Conservation (phyloP, 208 protist species). For the Wallacemonas collosoma region DNA sequence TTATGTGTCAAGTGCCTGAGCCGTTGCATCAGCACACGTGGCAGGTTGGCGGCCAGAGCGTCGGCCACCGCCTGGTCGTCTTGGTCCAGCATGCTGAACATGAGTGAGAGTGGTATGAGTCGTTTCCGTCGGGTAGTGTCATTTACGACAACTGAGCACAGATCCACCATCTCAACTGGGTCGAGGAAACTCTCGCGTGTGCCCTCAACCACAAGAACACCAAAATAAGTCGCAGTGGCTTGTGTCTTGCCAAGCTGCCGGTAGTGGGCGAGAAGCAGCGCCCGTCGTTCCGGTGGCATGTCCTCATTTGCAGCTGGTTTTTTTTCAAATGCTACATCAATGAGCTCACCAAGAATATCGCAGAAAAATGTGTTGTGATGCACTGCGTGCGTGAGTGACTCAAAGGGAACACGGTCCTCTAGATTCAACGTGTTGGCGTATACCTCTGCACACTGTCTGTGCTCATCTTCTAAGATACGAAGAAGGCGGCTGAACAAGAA, state of each 20-base stretch:
- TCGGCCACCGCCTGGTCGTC: conserved; percentile 75
- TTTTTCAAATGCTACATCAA: conserved; percentile 48
- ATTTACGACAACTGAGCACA: conserved; percentile 67
- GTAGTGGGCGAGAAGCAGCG: conserved; percentile 40
- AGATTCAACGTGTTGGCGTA: conserved; percentile 78
- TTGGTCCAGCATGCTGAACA: conserved; percentile 85
- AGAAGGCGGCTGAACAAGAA: conserved; percentile 49
- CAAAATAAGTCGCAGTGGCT: conserved; percentile 56
- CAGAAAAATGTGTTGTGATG: conserved; percentile 83
- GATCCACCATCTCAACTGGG: conserved; percentile 73
- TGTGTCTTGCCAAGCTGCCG: conserved; percentile 56
- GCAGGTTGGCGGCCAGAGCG: conserved; percentile 55
- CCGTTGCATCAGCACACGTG: conserved; percentile 61
- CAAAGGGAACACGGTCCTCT: conserved; percentile 75
- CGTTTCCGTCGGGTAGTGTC: conserved; percentile 70
- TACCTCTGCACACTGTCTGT: conserved; percentile 63
- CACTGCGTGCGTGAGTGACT: conserved; percentile 69
- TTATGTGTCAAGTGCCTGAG: conserved; percentile 72
- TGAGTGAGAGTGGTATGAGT: conserved; percentile 73
- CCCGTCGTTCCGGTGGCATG: conserved; percentile 18
- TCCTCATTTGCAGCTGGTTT: conserved; percentile 33
- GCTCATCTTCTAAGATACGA: conserved; percentile 65
- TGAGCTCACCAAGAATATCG: conserved; percentile 71
- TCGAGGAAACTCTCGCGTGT: conserved; percentile 84
- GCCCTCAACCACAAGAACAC: conserved; percentile 72